These are phyloP conservation scores for Lodderomyces metapsilosis DNA, from an alignment of 1,139 yeast species.

Conservation along the genomic window DNA sequence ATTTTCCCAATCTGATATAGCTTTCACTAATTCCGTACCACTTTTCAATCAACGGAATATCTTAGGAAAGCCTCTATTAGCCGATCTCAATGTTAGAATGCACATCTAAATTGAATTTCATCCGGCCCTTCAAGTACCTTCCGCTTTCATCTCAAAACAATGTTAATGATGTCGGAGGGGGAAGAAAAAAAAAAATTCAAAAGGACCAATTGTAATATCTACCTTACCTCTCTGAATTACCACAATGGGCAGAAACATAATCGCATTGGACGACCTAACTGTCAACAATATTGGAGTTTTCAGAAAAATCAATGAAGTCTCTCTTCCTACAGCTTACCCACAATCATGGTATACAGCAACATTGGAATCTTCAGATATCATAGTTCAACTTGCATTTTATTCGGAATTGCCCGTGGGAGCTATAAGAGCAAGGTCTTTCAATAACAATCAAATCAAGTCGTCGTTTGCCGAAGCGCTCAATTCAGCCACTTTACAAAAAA, in stretches of 20 bases:
- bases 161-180: no score
- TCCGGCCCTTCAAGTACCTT: no score
- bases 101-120: no score
- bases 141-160: no score
- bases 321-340: slow-evolving; percentile 42
- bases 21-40: no score
- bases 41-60: no score
- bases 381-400: slow-evolving; percentile 49
- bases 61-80: no score
- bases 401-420: slow-evolving; percentile 75
- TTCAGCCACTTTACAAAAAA: slow-evolving; percentile 25
- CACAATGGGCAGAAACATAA: slow-evolving; percentile 32
- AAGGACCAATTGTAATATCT: no score
- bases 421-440: slow-evolving; percentile 50
- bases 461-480: slow-evolving; percentile 24
- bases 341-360: slow-evolving; percentile 46
- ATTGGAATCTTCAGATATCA: slow-evolving; percentile 28
- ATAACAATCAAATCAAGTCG: slow-evolving; percentile 23
- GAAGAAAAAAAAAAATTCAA: slow-evolving; percentile 1
- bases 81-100: no score
- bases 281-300: slow-evolving; percentile 54
- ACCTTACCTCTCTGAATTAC: no score
- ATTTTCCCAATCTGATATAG: no score
- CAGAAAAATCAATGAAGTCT: slow-evolving; percentile 45
- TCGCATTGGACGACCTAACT: slow-evolving; percentile 57